These are phyloP conservation scores for Cordyceps farinosa DNA, from an alignment of 2,329 filamentous ascomycete genomes.

Conservation along the genomic window DNA sequence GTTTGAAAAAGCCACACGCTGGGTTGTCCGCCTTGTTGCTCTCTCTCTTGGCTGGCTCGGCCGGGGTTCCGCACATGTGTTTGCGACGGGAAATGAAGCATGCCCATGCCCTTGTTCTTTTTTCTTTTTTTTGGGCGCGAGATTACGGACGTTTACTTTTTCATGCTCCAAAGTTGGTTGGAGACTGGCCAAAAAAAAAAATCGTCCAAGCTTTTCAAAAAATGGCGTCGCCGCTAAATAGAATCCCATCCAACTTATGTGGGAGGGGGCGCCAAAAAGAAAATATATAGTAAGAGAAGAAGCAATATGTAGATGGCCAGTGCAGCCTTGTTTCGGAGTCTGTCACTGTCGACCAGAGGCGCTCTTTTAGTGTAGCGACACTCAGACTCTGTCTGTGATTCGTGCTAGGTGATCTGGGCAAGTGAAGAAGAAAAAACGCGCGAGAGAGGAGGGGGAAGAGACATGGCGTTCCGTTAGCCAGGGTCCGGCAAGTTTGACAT, in stretches of 20 bases:
- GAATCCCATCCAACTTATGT: neutral
- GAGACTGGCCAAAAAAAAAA: neutral
- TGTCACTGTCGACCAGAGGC: too few species aligned
- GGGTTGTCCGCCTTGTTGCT: conserved; percentile 6
- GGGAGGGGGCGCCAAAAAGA: neutral
- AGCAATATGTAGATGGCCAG: conserved; percentile 2
- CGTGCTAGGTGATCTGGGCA: neutral
- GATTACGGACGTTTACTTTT: neutral
- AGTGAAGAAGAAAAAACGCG: neutral
- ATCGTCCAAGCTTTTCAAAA: neutral
- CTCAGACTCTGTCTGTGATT: neutral
- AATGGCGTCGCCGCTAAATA: neutral
- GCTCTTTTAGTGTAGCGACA: neutral
- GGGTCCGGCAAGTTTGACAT: neutral
- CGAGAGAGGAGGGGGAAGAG: neutral
- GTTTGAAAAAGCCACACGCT: neutral
- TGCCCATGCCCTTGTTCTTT: neutral
- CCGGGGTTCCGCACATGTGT: neutral
- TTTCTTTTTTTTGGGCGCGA: neutral
- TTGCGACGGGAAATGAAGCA: conserved; percentile 7
- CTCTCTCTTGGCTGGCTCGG: neutral
- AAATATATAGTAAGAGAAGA: neutral
- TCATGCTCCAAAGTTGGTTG: neutral
- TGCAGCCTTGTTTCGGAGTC: neutral
- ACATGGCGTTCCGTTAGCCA: neutral